Evolutionary conservation across 2,329 filamentous ascomycete genomes (phyloP).

Genomic region (Cordyceps cateniannulata): DNA sequence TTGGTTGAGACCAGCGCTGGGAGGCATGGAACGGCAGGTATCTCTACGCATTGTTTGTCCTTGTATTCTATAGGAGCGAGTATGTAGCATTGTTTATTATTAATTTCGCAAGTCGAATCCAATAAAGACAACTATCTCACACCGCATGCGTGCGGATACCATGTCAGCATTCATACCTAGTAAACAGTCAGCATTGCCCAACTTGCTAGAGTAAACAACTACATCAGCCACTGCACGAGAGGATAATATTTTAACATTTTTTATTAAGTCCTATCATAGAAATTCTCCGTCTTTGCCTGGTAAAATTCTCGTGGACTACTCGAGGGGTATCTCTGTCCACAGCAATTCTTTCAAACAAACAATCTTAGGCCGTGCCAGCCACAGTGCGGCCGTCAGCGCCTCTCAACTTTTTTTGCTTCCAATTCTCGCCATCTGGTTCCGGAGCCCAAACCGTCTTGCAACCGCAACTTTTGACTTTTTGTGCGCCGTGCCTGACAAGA

Average conservation of each 20-base stretch:
- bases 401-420: not conserved
- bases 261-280: constrained; percentile 11
- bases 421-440: not conserved
- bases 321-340: constrained; percentile 10
- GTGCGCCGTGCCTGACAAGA: constrained; percentile 29
- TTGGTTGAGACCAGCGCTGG: not conserved
- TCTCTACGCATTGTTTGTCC: not conserved
- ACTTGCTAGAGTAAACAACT: no score
- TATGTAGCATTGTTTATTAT: not conserved
- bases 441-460: constrained; percentile 17
- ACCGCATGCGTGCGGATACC: not conserved
- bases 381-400: not conserved
- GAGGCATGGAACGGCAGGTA: not conserved
- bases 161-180: not conserved
- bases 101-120: not conserved
- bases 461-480: constrained; percentile 28
- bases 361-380: not conserved
- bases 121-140: no score
- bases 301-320: constrained; percentile 7
- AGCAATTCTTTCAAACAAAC: constrained; percentile 4
- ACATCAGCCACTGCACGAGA: not conserved
- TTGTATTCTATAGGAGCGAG: not conserved
- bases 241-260: constrained; percentile 12
- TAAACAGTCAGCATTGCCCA: not conserved
- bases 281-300: constrained; percentile 9